Evolutionary conservation across 352 stramenopile genomes (phyloP).

Genomic region (Phytophthora palmivora): DNA sequence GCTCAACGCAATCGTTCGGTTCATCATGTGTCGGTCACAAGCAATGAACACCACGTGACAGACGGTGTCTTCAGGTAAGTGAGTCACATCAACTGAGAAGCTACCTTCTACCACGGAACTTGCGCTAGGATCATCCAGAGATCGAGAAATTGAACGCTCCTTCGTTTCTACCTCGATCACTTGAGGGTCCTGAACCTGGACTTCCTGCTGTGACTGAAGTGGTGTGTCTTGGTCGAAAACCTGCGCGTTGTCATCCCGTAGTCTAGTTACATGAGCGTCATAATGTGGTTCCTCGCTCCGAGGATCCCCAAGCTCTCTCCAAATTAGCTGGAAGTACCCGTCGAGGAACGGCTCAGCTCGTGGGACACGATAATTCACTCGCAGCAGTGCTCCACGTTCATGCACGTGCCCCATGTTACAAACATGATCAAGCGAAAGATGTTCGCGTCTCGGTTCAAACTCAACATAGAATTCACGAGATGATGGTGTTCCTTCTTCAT

Average conservation of each 20-base stretch:
- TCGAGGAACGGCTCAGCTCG: slow-evolving; percentile 47
- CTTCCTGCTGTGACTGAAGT: slow-evolving; percentile 32
- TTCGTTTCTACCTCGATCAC: not conserved
- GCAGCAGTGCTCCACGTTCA: slow-evolving; percentile 42
- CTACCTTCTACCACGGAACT: slow-evolving; percentile 41
- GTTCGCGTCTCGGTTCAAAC: slow-evolving; percentile 53
- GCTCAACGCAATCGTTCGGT: slow-evolving; percentile 63
- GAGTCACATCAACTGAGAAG: slow-evolving; percentile 51
- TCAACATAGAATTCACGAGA: slow-evolving; percentile 43
- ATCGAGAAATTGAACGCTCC: not conserved
- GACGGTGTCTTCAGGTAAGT: slow-evolving; percentile 52
- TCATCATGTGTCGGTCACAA: slow-evolving; percentile 63
- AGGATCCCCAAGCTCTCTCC: slow-evolving; percentile 50
- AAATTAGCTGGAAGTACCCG: slow-evolving; percentile 79
- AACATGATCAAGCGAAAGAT: slow-evolving; percentile 34
- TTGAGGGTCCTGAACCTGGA: slow-evolving; percentile 6
- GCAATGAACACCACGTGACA: slow-evolving; percentile 69
- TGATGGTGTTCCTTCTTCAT: not conserved
- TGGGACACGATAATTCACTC: slow-evolving; percentile 57
- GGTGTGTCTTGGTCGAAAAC: slow-evolving; percentile 26
- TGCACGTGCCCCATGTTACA: slow-evolving; percentile 50
- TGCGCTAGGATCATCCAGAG: slow-evolving; percentile 35
- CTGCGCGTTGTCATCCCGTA: slow-evolving; percentile 46
- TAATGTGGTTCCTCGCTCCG: slow-evolving; percentile 66
- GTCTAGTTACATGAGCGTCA: slow-evolving; percentile 38